A percentile compares a stretch with the other conserved stretches of the same genome.
phyloP scores from a whole-genome alignment of 768 basidiomycete species.

The Amanita thiersii region DNA sequence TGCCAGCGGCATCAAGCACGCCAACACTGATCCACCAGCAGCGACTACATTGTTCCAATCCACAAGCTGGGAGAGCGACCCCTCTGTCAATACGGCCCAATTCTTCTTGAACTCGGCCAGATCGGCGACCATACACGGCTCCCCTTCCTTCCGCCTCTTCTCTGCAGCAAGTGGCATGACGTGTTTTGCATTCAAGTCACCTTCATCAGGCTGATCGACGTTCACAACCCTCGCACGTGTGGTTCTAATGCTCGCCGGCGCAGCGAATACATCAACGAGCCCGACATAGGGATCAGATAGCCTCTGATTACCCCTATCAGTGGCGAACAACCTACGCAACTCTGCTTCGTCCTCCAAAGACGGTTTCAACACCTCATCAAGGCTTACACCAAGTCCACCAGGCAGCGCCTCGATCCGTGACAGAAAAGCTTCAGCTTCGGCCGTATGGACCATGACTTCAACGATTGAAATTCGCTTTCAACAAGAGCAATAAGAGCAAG shows the following conservation, averaged over 20 bases:
- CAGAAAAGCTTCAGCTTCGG: constrained; percentile 18
- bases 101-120: constrained; percentile 57
- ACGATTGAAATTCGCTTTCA: too few species aligned
- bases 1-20: constrained; percentile 45
- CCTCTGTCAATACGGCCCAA: constrained; percentile 57
- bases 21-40: constrained; percentile 54
- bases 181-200: constrained; percentile 38
- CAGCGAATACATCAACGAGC: constrained; percentile 51
- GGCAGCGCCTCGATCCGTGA: constrained; percentile 16
- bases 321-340: constrained; percentile 47
- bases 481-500: too few species aligned
- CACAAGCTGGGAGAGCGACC: constrained; percentile 46
- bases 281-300: constrained; percentile 44
- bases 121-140: constrained; percentile 36
- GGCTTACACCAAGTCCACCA: constrained; percentile 12
- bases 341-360: constrained; percentile 50
- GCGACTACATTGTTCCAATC: constrained; percentile 61
- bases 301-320: constrained; percentile 35
- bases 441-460: too few species aligned
- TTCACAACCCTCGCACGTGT: constrained; percentile 42
- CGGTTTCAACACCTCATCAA: constrained; percentile 31
- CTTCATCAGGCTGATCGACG: too few species aligned
- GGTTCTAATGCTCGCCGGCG: constrained; percentile 37
- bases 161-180: constrained; percentile 43
- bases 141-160: constrained; percentile 40